These are phyloP conservation scores for Malassezia caprae DNA, from an alignment of 1,284 basidiomycete species.

Conservation along the genomic window DNA sequence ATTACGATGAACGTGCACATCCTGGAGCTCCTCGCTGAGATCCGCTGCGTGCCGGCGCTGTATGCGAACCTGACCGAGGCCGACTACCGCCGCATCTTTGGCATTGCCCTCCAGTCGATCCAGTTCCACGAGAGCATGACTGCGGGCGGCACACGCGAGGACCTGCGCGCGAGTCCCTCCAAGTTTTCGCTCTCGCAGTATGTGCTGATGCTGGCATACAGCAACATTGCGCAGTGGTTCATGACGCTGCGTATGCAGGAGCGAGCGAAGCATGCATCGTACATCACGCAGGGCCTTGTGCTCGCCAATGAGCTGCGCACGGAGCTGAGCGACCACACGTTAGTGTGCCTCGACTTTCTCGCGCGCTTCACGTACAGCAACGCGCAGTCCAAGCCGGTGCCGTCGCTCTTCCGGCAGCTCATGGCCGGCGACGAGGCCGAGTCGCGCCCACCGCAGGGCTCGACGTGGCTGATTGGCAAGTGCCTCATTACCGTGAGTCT, in stretches of 20 bases:
- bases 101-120: conserved; percentile 86
- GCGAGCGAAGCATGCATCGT: conserved; percentile 69
- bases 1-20: conserved; percentile 90
- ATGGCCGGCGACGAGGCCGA: conserved; percentile 41
- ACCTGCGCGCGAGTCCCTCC: conserved; percentile 36
- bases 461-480: conserved; percentile 80
- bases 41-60: conserved; percentile 67
- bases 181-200: conserved; percentile 86
- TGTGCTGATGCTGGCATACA: conserved; percentile 84
- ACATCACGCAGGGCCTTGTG: conserved; percentile 76
- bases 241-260: conserved; percentile 76
- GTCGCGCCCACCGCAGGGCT: conserved; percentile 38
- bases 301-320: conserved; percentile 71
- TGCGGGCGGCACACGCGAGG: conserved; percentile 30
- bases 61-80: conserved; percentile 86
- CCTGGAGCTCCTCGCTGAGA: conserved; percentile 77
- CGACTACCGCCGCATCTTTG: conserved; percentile 89
- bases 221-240: conserved; percentile 91
- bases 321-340: conserved; percentile 75
- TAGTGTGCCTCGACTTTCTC: conserved; percentile 97
- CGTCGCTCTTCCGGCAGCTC: conserved; percentile 64
- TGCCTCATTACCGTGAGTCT: conserved; percentile 73
- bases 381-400: conserved; percentile 78
- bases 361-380: conserved; percentile 88
- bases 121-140: conserved; percentile 55